A percentile compares a stretch with the other conserved stretches of the same genome.
phyloP scores from a whole-genome alignment of 2,329 filamentous ascomycete species.

The Cladosporium velox region DNA sequence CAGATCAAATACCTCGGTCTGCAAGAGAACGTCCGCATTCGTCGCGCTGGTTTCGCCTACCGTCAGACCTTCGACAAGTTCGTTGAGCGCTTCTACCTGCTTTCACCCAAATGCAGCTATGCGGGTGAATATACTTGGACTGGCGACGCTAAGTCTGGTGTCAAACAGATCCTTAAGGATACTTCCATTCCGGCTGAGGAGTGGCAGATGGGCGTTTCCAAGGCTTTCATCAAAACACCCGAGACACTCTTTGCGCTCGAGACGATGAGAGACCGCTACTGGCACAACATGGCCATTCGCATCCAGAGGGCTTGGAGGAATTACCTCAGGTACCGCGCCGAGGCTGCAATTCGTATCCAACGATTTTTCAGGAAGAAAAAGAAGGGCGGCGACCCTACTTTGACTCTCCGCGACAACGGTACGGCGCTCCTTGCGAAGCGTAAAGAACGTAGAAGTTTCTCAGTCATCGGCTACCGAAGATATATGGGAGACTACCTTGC shows the following conservation, averaged over 20 bases:
- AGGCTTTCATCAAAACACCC: constrained; percentile 97
- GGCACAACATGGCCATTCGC: constrained; percentile 98
- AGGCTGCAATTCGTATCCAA: constrained; percentile 92
- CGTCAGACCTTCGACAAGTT: constrained; percentile 98
- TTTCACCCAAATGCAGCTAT: constrained; percentile 93
- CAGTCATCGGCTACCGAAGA: constrained; percentile 83
- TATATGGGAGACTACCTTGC: constrained; percentile 96
- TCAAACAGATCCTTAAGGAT: constrained; percentile 91
- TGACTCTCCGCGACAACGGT: constrained; percentile 88
- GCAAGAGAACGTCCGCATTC: constrained; percentile 98
- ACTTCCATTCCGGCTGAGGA: constrained; percentile 94
- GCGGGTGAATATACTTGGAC: constrained; percentile 97
- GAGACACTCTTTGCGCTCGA: constrained; percentile 96
- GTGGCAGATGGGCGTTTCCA: constrained; percentile 95
- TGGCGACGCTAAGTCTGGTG: constrained; percentile 81
- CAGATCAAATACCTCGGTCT: constrained; percentile 98
- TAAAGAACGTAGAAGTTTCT: constrained; percentile 90
- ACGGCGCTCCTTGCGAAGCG: constrained; percentile 74
- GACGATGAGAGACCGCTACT: constrained; percentile 96
- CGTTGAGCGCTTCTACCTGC: constrained; percentile 91
- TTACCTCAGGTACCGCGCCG: constrained; percentile 86
- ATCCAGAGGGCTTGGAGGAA: constrained; percentile 98
- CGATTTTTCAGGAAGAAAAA: constrained; percentile 88
- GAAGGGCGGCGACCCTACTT: constrained; percentile 82
- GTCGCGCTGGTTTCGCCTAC: constrained; percentile 93